Evolutionary conservation across 75 land plant genomes (phyloP).

Genomic region (Picea sitchensis): DNA sequence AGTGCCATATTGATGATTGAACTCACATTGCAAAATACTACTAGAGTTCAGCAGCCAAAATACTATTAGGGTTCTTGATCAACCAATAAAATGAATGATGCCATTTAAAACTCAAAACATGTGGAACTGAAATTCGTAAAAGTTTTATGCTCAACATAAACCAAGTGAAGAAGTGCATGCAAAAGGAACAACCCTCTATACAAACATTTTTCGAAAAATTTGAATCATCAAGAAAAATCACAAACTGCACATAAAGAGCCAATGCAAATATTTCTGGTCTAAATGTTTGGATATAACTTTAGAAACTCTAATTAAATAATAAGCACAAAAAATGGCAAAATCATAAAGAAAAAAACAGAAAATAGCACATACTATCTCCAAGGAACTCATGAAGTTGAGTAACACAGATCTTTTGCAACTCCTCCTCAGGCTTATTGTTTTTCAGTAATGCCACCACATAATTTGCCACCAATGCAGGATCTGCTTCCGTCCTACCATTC

Average conservation of each 20-base stretch:
- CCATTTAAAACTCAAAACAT: neutral
- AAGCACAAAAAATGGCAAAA: neutral
- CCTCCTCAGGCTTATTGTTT: no score
- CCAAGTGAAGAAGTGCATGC: neutral
- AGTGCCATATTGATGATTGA: neutral
- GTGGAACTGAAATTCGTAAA: neutral
- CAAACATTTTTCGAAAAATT: no score
- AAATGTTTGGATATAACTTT: neutral
- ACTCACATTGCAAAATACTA: neutral
- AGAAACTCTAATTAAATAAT: neutral
- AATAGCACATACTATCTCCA: slow-evolving; percentile 38
- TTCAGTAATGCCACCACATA: no score
- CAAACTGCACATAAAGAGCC: no score
- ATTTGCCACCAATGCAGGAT: no score
- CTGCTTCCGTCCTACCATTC: no score
- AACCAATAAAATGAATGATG: neutral
- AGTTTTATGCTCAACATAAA: neutral
- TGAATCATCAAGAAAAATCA: no score
- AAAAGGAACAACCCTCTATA: neutral
- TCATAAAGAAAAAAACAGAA: neutral
- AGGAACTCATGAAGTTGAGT: no score
- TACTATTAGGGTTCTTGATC: neutral
- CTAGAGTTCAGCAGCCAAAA: neutral
- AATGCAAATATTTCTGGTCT: neutral
- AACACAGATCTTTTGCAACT: no score